phyloP scores from a whole-genome alignment of 805 yeast genomes.

The Yueomyces sinensis region DNA sequence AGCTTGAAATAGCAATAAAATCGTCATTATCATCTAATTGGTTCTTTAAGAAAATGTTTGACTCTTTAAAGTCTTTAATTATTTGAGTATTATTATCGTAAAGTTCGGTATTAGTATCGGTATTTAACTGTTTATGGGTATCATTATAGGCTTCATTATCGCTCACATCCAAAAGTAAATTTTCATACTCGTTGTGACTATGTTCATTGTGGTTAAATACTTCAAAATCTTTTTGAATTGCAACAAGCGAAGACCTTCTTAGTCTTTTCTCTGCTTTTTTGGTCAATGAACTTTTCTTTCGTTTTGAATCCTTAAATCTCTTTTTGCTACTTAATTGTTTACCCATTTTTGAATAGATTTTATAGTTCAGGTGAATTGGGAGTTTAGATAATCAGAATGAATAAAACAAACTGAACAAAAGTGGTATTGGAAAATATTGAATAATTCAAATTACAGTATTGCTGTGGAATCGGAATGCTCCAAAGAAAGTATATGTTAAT shows the following conservation, averaged over 20 bases:
- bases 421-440: no score
- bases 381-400: no score
- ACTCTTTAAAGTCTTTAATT: no score
- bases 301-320: neutral
- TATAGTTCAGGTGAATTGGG: no score
- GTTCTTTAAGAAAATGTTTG: neutral
- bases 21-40: conserved; percentile 22
- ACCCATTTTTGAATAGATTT: conserved; percentile 4
- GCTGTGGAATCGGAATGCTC: no score
- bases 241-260: conserved; percentile 23
- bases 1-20: conserved; percentile 28
- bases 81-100: no score
- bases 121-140: no score
- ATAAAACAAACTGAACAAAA: no score
- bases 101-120: no score
- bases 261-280: neutral
- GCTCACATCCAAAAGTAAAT: conserved; percentile 9
- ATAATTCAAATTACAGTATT: no score
- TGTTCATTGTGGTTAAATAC: conserved; percentile 16
- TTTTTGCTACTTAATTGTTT: conserved; percentile 1
- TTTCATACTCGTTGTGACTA: conserved; percentile 19
- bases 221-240: conserved; percentile 16
- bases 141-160: conserved; percentile 5
- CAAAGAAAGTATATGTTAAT: no score
- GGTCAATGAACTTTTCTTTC: neutral